Evolutionary conservation across 805 yeast species (phyloP), one percentile per base, ranked within the genome.

Genomic region (Starmerella stigmatis): DNA sequence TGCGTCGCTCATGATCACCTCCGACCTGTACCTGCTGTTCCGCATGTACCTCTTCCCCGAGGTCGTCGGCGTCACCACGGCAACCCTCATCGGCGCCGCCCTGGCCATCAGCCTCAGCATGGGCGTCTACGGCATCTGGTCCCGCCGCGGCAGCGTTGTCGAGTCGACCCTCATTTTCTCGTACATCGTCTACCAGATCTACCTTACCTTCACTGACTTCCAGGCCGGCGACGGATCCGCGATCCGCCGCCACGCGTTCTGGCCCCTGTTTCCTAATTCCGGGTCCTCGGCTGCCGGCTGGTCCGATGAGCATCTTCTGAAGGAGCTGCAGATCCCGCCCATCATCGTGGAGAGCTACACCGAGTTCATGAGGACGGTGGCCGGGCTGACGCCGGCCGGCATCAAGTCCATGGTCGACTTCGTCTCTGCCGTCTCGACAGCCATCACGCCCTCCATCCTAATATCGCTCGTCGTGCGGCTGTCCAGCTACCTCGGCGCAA

Each of bases 181-280:
- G 8, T 92, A 92, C 63, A 79, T 89, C 50, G 95, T 92, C 23
- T 82, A 94, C 60, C 86, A 95, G 57, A 77, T 88, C 50, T 92
- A 92, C 62, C 94, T 88, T 60, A 78, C 94, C 3, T 86, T 89
- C 57, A 96, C 97, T 1, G 86, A 83, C 55, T 72, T 89, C 51
- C 80, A 88, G 7, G 26, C 43, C 19, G 23, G 29, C 13, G 22
- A 17, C 5, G 25, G 30, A 34, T 27, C 22, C 5, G 28, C 12
- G 20, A 7, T 10, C 27, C 17, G 19, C 9, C 38, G 22, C 13
- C 22, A 28, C 17, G n/a, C 15, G 32, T 32, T 26, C 7, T 46
- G 49, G 49, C 43, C 49, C 4, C 17, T 21, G 4, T 23, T 43
- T 16, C 15, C 29, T 22, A n/a, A 11, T 4, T 9, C 13, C 34